Evolutionary conservation across 495 filamentous ascomycete genomes (phyloP), one percentile per base, ranked within the genome.

Genomic region (Penicillium cinerascens): DNA sequence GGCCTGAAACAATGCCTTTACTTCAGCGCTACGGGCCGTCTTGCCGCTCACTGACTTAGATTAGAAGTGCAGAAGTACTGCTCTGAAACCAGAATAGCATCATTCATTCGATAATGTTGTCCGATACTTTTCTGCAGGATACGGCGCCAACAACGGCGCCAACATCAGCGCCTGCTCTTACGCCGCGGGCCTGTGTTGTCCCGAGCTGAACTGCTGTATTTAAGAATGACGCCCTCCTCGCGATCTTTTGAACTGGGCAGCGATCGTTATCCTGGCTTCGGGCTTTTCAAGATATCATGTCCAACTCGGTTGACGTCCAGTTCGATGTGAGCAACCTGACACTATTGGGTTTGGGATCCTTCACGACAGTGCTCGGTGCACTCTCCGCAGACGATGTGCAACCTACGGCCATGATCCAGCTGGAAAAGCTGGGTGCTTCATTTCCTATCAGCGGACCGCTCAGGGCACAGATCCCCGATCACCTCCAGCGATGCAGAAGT

Each of bases 321-420:
- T 33, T 10, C 29, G 29, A 33, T 10, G 8, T 33, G 9, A 33
- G 29, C 11, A 33, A 33, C 4, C 8, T 33, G 8, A 33, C 43
- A 1, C 25, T 46, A 20, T 9, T 17, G 15, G 43, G 25, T 33
- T 6, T 76, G 17, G 21, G 45, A 11, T 15, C 29, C 0, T 48
- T 48, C 33, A 37, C 45, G 26, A 44, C 1, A 11, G 26, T 48
- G 9, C 40, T 46, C 8, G 22, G 44, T 10, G 33, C 27, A 29
- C 33, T 53, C n/a, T 44, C 41, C 11, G 43, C 50, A 10, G 50
- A 53, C 42, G 36, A 53, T 46, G 35, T 53, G 0, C 35, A 43
- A 20, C 50, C 50, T 11, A 38, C 13, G 11, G 50, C 50, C 3
- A 37, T 46, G 42, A 10, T 53, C 22, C 50, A 53, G 33, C 29